A percentile compares a stretch with the other conserved stretches of the same genome.
Conservation (phyloP, 148 eudicot genomes). For the Vaccinium myrtillus region DNA sequence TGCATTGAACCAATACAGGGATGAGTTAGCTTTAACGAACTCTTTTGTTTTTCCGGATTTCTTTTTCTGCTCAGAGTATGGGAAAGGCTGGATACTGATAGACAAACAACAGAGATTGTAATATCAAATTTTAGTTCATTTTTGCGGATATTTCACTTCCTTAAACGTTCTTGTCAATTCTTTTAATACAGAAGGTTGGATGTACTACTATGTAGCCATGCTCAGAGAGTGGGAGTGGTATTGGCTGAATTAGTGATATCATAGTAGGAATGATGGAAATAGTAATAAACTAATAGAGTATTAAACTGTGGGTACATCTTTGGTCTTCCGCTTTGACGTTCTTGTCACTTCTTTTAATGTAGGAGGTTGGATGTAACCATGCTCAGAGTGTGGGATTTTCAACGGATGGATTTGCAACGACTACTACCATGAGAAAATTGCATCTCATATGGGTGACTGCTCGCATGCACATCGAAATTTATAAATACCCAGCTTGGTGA, state of each 20-base stretch:
- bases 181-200: background rate
- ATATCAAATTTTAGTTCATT: background rate
- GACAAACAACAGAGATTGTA: too few relatives aligned
- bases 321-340: background rate
- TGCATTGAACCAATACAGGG: background rate
- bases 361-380: background rate
- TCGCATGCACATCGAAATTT: constrained; percentile 94
- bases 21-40: background rate
- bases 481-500: constrained; percentile 86
- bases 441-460: constrained; percentile 97
- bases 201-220: background rate
- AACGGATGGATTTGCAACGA: constrained; percentile 98
- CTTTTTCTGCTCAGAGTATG: too few relatives aligned
- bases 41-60: too few relatives aligned
- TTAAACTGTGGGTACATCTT: too few relatives aligned
- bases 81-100: too few relatives aligned
- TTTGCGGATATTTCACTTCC: background rate
- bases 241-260: background rate
- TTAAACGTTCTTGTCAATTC: background rate
- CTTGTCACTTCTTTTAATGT: background rate
- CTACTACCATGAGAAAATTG: constrained; percentile 82
- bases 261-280: background rate
- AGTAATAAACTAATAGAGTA: background rate
- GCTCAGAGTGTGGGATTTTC: constrained; percentile 27
- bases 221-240: background rate